These are phyloP conservation scores for Mycocentrospora acerina DNA, from an alignment of 2,329 filamentous ascomycete genomes.

Conservation along the genomic window DNA sequence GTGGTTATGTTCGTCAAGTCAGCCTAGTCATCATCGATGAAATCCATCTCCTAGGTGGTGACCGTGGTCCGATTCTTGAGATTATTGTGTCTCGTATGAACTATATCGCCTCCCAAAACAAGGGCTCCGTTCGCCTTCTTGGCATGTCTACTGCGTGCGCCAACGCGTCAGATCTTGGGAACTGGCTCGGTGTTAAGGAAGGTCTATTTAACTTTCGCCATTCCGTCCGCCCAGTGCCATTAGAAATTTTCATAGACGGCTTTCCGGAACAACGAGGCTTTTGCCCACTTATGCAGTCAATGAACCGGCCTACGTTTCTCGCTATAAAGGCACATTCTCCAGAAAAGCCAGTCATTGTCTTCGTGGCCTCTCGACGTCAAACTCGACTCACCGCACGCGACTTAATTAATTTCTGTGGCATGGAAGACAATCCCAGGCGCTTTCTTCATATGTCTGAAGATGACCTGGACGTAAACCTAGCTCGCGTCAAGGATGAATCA, in stretches of 20 bases:
- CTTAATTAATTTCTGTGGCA: slow-evolving; percentile 93
- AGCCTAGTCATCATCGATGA: slow-evolving; percentile 98
- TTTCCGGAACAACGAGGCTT: slow-evolving; percentile 95
- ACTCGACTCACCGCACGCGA: slow-evolving; percentile 94
- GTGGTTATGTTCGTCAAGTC: slow-evolving; percentile 93
- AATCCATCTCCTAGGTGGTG: slow-evolving; percentile 94
- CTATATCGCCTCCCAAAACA: slow-evolving; percentile 93
- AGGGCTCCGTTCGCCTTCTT: slow-evolving; percentile 82
- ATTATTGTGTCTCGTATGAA: slow-evolving; percentile 96
- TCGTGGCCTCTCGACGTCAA: slow-evolving; percentile 92
- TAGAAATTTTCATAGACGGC: slow-evolving; percentile 96
- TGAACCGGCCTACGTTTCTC: slow-evolving; percentile 96
- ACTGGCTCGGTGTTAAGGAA: slow-evolving; percentile 96
- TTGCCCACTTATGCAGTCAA: slow-evolving; percentile 97
- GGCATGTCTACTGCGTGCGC: slow-evolving; percentile 99
- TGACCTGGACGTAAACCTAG: slow-evolving; percentile 83
- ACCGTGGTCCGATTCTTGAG: slow-evolving; percentile 94
- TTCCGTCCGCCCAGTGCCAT: slow-evolving; percentile 90
- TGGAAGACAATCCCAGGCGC: slow-evolving; percentile 94
- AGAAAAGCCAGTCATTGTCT: slow-evolving; percentile 96
- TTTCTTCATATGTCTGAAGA: slow-evolving; percentile 96
- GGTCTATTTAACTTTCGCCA: slow-evolving; percentile 96
- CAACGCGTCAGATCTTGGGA: slow-evolving; percentile 89
- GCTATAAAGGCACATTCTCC: slow-evolving; percentile 97
- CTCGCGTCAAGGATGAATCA: slow-evolving; percentile 88